Percentiles rank a stretch among this genome's conserved stretches.
Evolutionary conservation across 2,329 filamentous ascomycete genomes (phyloP).

Genomic region (Hypoxylon sp.): DNA sequence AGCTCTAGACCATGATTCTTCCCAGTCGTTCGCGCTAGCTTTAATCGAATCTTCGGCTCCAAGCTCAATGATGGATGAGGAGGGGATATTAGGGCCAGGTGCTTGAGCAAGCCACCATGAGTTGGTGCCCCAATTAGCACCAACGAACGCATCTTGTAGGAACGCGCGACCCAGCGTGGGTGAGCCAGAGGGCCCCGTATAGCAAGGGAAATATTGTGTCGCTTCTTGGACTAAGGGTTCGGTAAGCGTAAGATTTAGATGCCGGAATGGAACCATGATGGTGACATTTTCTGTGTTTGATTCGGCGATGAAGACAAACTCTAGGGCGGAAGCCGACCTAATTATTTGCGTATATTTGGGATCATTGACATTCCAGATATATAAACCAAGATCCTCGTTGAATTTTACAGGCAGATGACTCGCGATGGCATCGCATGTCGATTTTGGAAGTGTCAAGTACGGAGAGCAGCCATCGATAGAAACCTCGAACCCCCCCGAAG

Average conservation of each 20-base stretch:
- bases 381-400: slow-evolving; percentile 49
- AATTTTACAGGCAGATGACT: slow-evolving; percentile 50
- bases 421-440: slow-evolving; percentile 53
- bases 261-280: slow-evolving; percentile 54
- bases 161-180: slow-evolving; percentile 55
- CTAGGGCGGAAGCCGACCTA: slow-evolving; percentile 51
- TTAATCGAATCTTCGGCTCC: slow-evolving; percentile 32
- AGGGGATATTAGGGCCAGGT: slow-evolving; percentile 49
- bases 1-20: slow-evolving; percentile 45
- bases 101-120: slow-evolving; percentile 53
- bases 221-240: slow-evolving; percentile 47
- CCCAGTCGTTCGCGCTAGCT: slow-evolving; percentile 45
- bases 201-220: slow-evolving; percentile 55
- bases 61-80: slow-evolving; percentile 35
- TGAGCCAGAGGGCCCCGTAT: slow-evolving; percentile 35
- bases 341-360: slow-evolving; percentile 50
- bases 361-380: slow-evolving; percentile 51
- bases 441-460: slow-evolving; percentile 52
- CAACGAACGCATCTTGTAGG: slow-evolving; percentile 57
- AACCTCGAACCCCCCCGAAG: slow-evolving; percentile 42
- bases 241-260: slow-evolving; percentile 53
- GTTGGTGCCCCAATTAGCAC: slow-evolving; percentile 50
- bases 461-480: slow-evolving; percentile 50
- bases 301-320: slow-evolving; percentile 51
- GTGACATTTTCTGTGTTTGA: slow-evolving; percentile 47